Evolutionary conservation across 257 asterid genomes (phyloP), one percentile per base, ranked within the genome.

Genomic region (Coffea canephora): DNA sequence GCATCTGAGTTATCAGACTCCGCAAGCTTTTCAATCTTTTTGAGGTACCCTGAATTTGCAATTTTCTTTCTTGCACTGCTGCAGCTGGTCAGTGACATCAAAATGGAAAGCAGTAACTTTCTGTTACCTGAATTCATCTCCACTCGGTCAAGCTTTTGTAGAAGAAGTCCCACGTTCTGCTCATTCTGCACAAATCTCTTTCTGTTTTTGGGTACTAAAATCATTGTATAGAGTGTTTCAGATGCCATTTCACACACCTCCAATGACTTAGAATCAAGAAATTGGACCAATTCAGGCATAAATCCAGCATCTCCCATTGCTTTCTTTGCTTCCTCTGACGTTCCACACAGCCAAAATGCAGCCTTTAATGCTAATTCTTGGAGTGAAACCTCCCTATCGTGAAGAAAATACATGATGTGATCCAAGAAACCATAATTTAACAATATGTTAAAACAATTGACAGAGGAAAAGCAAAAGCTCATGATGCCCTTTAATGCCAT

Each of bases 291-390:
- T 80, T 89, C 95, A 0, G 94, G 90, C 91, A 94, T 91, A 77
- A 96, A 86, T 57, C 99, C 99, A 23, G 89, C 90, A 25, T 96
- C 94, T n/a, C 99, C 98, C 97, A 94, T 96, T 48, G 88, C 85
- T 72, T 88, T 94, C 89, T 92, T 96, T 27, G 98, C 94, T 55
- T 89, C 94, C 67, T 87, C 94, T 0, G 96, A 96, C 13, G 90
- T 82, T 62, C 95, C 97, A 74, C 94, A 89, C 0, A 96, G 87
- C 97, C 98, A 91, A 86, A 89, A 92, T 8, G 96, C 83, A 1
- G 97, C 95, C 87, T 94, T 94, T 27, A 96, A 73, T 11, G 95
- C 96, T 77, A 90, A 69, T 83, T 96, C 99, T 81, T 91, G 94
- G 8, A 92, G 83, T 0, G 96, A 85, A 78, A 81, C 77, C 0